phyloP scores from a whole-genome alignment of 345 rosid genomes.

The Diplotaxis tenuifolia region DNA sequence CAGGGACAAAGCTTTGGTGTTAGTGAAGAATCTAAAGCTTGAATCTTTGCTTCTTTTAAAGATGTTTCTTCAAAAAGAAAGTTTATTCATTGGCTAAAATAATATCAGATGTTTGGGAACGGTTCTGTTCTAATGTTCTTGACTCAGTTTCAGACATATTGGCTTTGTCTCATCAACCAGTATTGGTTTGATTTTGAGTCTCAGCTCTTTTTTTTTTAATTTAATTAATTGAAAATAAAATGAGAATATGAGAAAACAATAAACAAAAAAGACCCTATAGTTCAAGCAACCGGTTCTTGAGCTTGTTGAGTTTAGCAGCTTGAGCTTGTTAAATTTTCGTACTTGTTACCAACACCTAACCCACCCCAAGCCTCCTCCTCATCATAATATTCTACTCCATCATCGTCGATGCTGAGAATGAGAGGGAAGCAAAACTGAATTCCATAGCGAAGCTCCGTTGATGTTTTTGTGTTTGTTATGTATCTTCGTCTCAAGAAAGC shows the following conservation, averaged over 20 bases:
- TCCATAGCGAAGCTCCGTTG: constrained; percentile 31
- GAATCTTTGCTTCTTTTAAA: background rate
- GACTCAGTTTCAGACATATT: background rate
- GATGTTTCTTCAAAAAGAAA: background rate
- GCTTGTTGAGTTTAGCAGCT: constrained; percentile 59
- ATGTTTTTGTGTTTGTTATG: constrained; percentile 32
- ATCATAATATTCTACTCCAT: too few species aligned
- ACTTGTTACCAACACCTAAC: constrained; percentile 71
- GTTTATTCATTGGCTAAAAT: background rate
- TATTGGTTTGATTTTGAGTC: background rate
- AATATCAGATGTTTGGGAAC: background rate
- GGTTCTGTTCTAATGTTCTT: background rate
- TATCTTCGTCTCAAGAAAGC: constrained; percentile 21
- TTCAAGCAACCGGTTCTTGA: too few species aligned
- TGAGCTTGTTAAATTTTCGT: constrained; percentile 68
- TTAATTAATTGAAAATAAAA: too few species aligned
- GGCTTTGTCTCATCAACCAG: background rate
- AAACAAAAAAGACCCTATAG: too few species aligned
- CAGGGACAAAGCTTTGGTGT: constrained; percentile 29
- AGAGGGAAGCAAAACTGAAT: constrained; percentile 28
- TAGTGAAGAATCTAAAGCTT: constrained; percentile 66
- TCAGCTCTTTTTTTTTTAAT: background rate
- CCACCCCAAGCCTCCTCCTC: too few species aligned
- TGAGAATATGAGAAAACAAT: background rate
- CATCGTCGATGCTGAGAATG: too few species aligned